Conservation (phyloP, 805 yeast genomes). For the Yamadazyma takamatsuzukensis region DNA sequence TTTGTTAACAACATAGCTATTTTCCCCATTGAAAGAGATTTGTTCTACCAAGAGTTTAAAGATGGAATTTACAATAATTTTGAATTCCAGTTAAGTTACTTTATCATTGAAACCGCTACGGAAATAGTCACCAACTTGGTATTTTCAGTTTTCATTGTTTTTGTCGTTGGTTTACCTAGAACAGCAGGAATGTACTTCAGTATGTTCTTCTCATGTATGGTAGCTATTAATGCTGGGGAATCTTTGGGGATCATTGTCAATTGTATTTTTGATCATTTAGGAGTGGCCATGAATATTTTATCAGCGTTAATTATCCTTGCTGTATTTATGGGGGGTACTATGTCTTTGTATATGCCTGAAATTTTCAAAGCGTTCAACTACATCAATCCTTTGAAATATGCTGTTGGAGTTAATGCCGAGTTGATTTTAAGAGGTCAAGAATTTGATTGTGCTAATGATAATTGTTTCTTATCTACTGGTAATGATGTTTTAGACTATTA, state of each 20-base stretch:
- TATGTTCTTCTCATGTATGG: conserved; percentile 49
- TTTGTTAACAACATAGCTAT: conserved; percentile 73
- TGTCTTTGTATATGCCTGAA: conserved; percentile 72
- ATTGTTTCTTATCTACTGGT: conserved; percentile 26
- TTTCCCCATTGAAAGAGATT: conserved; percentile 69
- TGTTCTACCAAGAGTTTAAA: conserved; percentile 73
- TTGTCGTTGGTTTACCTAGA: conserved; percentile 72
- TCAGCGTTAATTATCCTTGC: conserved; percentile 67
- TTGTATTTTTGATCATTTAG: conserved; percentile 68
- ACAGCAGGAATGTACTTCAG: conserved; percentile 65
- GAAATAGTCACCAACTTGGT: conserved; percentile 58
- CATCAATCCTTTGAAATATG: conserved; percentile 74
- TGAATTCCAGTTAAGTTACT: conserved; percentile 60
- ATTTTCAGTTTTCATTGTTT: conserved; percentile 59
- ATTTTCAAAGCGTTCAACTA: conserved; percentile 71
- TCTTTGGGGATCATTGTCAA: conserved; percentile 80
- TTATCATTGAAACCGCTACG: conserved; percentile 62
- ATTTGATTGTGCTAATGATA: conserved; percentile 42
- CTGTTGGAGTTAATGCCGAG: conserved; percentile 58
- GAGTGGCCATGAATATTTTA: conserved; percentile 74
- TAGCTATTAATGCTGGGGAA: conserved; percentile 73
- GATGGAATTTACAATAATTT: conserved; percentile 66
- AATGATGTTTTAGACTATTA: conserved; percentile 29
- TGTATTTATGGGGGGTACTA: conserved; percentile 78
- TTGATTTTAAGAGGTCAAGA: conserved; percentile 50